Percentiles rank a stretch among this genome's conserved stretches.
Conservation (phyloP, 805 yeast species). For the Candida lessepsii region DNA sequence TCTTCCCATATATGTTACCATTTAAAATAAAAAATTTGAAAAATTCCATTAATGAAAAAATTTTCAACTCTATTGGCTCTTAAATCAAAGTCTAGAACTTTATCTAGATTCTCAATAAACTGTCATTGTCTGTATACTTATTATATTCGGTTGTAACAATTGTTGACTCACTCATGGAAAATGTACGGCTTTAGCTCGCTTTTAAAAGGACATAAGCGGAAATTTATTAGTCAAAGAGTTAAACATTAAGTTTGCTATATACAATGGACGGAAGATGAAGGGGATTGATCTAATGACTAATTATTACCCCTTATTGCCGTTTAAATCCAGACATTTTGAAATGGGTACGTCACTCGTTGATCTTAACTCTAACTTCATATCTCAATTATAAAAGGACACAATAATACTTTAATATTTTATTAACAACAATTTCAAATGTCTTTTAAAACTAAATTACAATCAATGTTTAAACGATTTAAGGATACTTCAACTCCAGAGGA, state of each 20-base stretch:
- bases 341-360: no score
- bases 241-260: background rate
- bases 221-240: background rate
- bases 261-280: background rate
- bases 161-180: background rate
- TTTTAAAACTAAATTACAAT: background rate
- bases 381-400: background rate
- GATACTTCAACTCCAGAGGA: background rate
- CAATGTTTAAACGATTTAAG: background rate
- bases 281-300: background rate
- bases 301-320: no score
- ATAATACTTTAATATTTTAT: background rate
- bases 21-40: no score
- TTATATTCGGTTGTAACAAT: no score
- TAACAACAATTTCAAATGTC: slow-evolving; percentile 1
- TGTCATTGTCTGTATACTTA: no score
- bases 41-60: no score
- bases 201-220: slow-evolving; percentile 3
- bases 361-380: no score
- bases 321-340: no score
- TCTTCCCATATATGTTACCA: no score
- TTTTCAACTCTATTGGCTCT: no score
- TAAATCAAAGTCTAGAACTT: no score
- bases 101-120: no score
- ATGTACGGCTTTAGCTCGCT: background rate